Base-by-base conservation (phyloP, 331 rosid genomes). In the Dryas integrifolia region DNA sequence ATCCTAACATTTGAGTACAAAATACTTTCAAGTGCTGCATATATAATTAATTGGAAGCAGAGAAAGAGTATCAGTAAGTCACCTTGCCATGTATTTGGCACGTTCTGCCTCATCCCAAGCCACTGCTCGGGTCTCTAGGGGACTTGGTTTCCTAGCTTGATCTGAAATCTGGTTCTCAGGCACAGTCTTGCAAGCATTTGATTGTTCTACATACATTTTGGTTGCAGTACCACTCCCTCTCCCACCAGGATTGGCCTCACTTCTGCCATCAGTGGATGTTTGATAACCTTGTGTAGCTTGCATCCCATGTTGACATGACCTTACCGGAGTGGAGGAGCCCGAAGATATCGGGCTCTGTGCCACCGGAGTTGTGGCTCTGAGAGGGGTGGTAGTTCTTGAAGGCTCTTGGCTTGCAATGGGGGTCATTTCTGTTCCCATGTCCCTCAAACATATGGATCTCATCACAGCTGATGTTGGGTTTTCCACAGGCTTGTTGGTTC, bases 21-120 rank as follows among this genome's bases (percentile, higher is more conserved):
- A 47, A 45, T 35, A 62, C 58, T 21, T 16, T 8, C 2, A 26
- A 61, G 26, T 52, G 14, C 49, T 61, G 46, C 56, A 46, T 43
- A 16, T 3, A 46, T 49, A 73, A 50, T 18, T 2, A 49, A 60
- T 13, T 64, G 70, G 74, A 39, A 55, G 26, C 66, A 56, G 18
- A 41, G 39, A 76, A 59, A 74, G 56, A 58, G 49, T 18, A 48
- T 53, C 41, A 61, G 26, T 9, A 73, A 26, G 24, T 61, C 79
- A 95, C 99, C 97, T 90, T 67, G 99, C 98, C 86, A 66, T 87
- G 74, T 86, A 90, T 69, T 90, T 95, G 57, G 99, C 92, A 21
- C 92, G 89, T 76, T 95, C 98, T 46, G 99, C 99, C 56, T 95
- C 98, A 71, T 95, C 94, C 99, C 99, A 95, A 65, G 97, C 98